These are phyloP conservation scores for Tulasnella calospora DNA, from an alignment of 768 basidiomycete species.

Conservation along the genomic window DNA sequence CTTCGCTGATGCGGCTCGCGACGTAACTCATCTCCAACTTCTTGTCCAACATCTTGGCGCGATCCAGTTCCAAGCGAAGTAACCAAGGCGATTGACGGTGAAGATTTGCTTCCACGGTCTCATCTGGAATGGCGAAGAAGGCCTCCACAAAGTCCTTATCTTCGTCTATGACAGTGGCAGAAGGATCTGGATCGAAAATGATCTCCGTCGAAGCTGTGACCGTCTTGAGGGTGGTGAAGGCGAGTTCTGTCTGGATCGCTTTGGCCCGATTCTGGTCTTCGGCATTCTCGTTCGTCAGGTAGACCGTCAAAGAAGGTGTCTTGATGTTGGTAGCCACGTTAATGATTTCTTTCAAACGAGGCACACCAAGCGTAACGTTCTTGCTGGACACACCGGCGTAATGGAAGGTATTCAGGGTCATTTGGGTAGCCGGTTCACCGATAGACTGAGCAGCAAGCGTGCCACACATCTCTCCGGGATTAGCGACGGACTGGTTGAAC, in stretches of 20 bases:
- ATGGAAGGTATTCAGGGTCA: slow-evolving; percentile 99
- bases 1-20: slow-evolving; percentile 86
- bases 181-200: slow-evolving; percentile 94
- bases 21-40: slow-evolving; percentile 94
- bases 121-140: slow-evolving; percentile 99
- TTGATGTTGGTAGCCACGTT: slow-evolving; percentile 99
- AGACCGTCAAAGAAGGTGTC: slow-evolving; percentile 93
- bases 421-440: slow-evolving; percentile 98
- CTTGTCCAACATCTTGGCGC: slow-evolving; percentile 95
- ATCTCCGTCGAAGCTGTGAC: slow-evolving; percentile 95
- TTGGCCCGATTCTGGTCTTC: slow-evolving; percentile 63
- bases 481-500: slow-evolving; percentile 87
- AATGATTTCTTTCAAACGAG: slow-evolving; percentile 98
- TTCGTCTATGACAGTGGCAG: slow-evolving; percentile 90
- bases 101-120: slow-evolving; percentile 85
- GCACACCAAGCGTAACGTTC: slow-evolving; percentile 98
- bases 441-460: slow-evolving; percentile 97
- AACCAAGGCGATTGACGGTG: slow-evolving; percentile 95
- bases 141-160: slow-evolving; percentile 94
- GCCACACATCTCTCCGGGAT: slow-evolving; percentile 99
- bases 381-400: slow-evolving; percentile 99
- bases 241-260: slow-evolving; percentile 86
- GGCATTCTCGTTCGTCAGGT: slow-evolving; percentile 68
- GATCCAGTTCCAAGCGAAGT: slow-evolving; percentile 90
- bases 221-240: slow-evolving; percentile 88